Base-by-base conservation (phyloP, 192 early-diverging fungal species). In the Obelidium mucronatum region DNA sequence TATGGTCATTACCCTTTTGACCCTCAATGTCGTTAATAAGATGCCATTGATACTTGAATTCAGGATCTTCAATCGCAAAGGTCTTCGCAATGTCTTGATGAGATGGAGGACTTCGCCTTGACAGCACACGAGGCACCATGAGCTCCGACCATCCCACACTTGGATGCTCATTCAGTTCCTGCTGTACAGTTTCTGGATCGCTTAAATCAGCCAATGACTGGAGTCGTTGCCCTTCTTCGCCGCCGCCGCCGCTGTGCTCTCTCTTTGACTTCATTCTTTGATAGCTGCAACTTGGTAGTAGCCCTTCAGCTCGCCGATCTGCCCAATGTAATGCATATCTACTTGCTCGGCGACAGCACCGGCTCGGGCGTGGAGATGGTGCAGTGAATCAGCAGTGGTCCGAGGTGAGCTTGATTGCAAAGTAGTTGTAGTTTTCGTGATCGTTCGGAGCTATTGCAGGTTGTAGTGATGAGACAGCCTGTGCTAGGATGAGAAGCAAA, bases 1-100 rank as follows among this genome's bases (percentile, higher is more conserved):
- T 99, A 44, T 98, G 84, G 79, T 99, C 96, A 81, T 93, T 85
- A 4, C 94, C 94, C 1, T 73, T 65, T 36, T 83, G 63, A 2
- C 73, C 62, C 0, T 66, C 71, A 15, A 26, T 26, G 30, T 67
- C 42, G 31, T 67, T 67, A 81, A 94, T 89, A 80, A 95, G 77
- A 62, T 74, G 73, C 73, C 73, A 74, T 60, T 74, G 73, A n/a
- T 30, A 74, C 34, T 17, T 13, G 34, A 74, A 74, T 11, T 63
- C 30, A 13, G 73, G 73, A 39, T 74, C 73, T 19, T 35, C n/a
- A 51, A 74, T 92, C 35, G n/a, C n/a, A n/a, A n/a, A n/a, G n/a
- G n/a, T n/a, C n/a, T n/a, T n/a, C n/a, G n/a, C n/a, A n/a, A n/a
- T n/a, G n/a, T n/a, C n/a, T n/a, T n/a, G n/a, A n/a, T n/a, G n/a